Percentiles rank a stretch among this genome's conserved stretches.
phyloP scores from a whole-genome alignment of 495 filamentous ascomycete species.

The Cercophora newfieldiana region DNA sequence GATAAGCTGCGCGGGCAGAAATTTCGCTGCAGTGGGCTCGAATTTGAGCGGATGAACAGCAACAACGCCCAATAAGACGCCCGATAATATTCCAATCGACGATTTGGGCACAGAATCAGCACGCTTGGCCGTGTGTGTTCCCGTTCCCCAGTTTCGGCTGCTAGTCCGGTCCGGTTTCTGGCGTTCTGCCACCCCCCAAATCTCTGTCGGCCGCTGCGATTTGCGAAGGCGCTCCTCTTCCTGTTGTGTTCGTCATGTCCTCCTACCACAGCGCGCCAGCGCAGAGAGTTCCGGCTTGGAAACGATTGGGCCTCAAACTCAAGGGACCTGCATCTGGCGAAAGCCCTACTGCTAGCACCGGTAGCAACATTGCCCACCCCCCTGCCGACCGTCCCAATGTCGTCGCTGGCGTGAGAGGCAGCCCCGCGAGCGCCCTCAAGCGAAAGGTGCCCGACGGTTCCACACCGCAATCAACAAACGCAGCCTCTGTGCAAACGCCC shows the following conservation, averaged over 20 bases:
- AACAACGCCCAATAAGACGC: constrained; percentile 31
- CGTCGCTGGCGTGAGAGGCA: constrained; percentile 23
- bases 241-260: constrained; percentile 32
- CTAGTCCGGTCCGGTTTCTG: neutral
- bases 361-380: constrained; percentile 22
- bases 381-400: constrained; percentile 20
- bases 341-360: constrained; percentile 37
- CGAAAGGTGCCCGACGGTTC: constrained; percentile 30
- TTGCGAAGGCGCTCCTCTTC: constrained; percentile 13
- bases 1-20: constrained; percentile 39
- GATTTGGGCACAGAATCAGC: constrained; percentile 20
- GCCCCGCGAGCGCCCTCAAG: constrained; percentile 38
- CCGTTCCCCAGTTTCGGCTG: constrained; percentile 7
- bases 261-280: constrained; percentile 35
- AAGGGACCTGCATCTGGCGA: constrained; percentile 58
- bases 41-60: constrained; percentile 23
- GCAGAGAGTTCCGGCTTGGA: constrained; percentile 68
- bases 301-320: constrained; percentile 73
- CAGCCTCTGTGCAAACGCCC: constrained; percentile 32
- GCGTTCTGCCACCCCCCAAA: constrained; percentile 14
- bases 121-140: constrained; percentile 18
- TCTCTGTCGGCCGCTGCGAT: constrained; percentile 19
- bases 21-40: constrained; percentile 33
- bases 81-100: constrained; percentile 26
- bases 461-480: constrained; percentile 19